phyloP scores from a whole-genome alignment of 108 stramenopile species.

The Hondaea fermentalgiana region DNA sequence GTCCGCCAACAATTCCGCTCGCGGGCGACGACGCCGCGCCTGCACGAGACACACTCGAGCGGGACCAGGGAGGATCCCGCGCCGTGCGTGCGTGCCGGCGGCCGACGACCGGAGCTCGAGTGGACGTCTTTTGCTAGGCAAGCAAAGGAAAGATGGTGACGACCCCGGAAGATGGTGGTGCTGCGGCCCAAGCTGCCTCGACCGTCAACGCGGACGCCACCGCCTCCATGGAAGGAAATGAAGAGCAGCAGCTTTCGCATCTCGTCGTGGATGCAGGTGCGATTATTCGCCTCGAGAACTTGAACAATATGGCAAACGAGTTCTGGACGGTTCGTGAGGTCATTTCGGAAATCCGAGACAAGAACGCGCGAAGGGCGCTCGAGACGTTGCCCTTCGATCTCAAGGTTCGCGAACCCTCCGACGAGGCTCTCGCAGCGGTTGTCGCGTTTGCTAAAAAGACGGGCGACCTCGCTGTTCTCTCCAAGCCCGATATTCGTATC shows the following conservation, averaged over 20 bases:
- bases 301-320: not conserved
- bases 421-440: slow-evolving; percentile 47
- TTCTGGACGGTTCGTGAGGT: slow-evolving; percentile 24
- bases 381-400: slow-evolving; percentile 37
- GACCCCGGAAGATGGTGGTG: too few species aligned
- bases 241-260: not conserved
- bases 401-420: slow-evolving; percentile 46
- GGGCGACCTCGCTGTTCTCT: slow-evolving; percentile 77
- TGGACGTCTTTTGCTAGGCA: too few species aligned
- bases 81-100: too few species aligned
- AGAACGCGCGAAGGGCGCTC: slow-evolving; percentile 16
- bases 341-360: slow-evolving; percentile 24
- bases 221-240: too few species aligned
- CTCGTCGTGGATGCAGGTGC: slow-evolving; percentile 28
- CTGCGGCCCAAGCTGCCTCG: too few species aligned
- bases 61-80: too few species aligned
- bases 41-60: too few species aligned
- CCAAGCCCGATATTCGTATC: slow-evolving; percentile 74
- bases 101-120: too few species aligned
- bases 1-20: too few species aligned
- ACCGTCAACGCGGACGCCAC: too few species aligned
- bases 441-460: slow-evolving; percentile 75
- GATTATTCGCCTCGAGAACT: slow-evolving; percentile 17
- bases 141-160: too few species aligned
- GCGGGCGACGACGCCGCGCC: too few species aligned